Base-by-base conservation (phyloP, 75 land plant genomes). In the Adiantum capillusveneris region DNA sequence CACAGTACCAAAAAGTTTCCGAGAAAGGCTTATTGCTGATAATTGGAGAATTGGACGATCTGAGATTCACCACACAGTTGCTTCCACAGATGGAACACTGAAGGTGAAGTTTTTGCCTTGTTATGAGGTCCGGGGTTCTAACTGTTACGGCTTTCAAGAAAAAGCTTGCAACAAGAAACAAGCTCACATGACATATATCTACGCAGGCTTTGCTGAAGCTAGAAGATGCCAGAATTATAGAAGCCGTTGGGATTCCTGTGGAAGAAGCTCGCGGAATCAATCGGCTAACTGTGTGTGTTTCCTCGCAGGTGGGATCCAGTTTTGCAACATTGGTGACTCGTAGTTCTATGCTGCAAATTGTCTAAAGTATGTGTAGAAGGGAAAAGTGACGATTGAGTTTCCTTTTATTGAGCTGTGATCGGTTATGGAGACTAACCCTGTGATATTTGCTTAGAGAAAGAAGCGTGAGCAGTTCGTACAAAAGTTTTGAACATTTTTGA, bases 221-320 rank as follows among this genome's bases (percentile, higher is more conserved):
- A 64, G 85, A 79, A 53, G 98, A 94, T 58, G 76, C 69, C 51
- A 78, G 90, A 67, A 55, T 94, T 55, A 72, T 94, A 57, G 98
- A 94, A 73, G 86, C 90, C 16, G 98, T 94, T 34, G 98, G 98
- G 34, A 94, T 94, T 70, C 98, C 98, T 19, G 82, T 75, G 43
- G 68, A 75, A 57, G 89, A 88, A 65, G 81, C 76, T 0, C 85
- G 78, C 14, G 83, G 79, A 49, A 75, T 82, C 6, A 24, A 44
- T 31, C 84, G 96, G 21, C 83, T 94, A 19, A 94, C 98, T 53
- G 96, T 86, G 11, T 94, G 98, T 68, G 88, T 94, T 0, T 94
- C 98, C 25, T 94, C 98, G 31, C 98, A 94, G 90, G 37, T 34
- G 9, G 9, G 9, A 5, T 34, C 37, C 3, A 34, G 37, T n/a